A percentile compares a stretch with the other conserved stretches of the same genome.
Evolutionary conservation across 2,329 filamentous ascomycete species (phyloP).

Genomic region (Alternaria longipes): DNA sequence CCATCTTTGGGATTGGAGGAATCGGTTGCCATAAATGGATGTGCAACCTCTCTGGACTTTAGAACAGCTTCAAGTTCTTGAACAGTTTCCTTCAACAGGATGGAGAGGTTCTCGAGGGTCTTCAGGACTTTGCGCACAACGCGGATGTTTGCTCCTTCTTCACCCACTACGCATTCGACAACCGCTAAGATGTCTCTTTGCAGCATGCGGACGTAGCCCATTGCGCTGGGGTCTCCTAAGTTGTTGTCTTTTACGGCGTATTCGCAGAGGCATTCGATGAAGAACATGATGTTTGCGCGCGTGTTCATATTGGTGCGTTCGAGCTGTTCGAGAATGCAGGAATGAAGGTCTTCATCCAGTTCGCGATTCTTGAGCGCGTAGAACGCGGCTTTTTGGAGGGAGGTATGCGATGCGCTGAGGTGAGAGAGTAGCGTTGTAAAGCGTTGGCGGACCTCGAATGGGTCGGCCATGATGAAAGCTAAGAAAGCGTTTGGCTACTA

Average conservation of each 20-base stretch:
- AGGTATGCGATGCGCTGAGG: slow-evolving; percentile 88
- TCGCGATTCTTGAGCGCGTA: slow-evolving; percentile 95
- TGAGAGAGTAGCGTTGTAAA: slow-evolving; percentile 91
- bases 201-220: slow-evolving; percentile 91
- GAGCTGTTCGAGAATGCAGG: slow-evolving; percentile 94
- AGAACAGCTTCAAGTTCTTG: slow-evolving; percentile 83
- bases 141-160: slow-evolving; percentile 89
- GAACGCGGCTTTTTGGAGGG: slow-evolving; percentile 89
- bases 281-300: slow-evolving; percentile 98
- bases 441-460: slow-evolving; percentile 97
- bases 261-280: slow-evolving; percentile 94
- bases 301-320: slow-evolving; percentile 97
- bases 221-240: slow-evolving; percentile 69
- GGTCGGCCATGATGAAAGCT: slow-evolving; percentile 71
- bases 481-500: neutral
- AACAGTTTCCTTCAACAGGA: slow-evolving; percentile 78
- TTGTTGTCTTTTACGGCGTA: slow-evolving; percentile 79
- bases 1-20: slow-evolving; percentile 14
- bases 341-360: slow-evolving; percentile 96
- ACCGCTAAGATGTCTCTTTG: slow-evolving; percentile 91
- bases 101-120: slow-evolving; percentile 73
- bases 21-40: slow-evolving; percentile 32
- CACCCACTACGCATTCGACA: slow-evolving; percentile 92
- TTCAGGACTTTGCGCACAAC: slow-evolving; percentile 84
- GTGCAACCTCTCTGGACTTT: slow-evolving; percentile 73